Percentiles rank a stretch among this genome's conserved stretches.
Evolutionary conservation across 106 monocot genomes (phyloP).

Genomic region (Dendrobium officinale): DNA sequence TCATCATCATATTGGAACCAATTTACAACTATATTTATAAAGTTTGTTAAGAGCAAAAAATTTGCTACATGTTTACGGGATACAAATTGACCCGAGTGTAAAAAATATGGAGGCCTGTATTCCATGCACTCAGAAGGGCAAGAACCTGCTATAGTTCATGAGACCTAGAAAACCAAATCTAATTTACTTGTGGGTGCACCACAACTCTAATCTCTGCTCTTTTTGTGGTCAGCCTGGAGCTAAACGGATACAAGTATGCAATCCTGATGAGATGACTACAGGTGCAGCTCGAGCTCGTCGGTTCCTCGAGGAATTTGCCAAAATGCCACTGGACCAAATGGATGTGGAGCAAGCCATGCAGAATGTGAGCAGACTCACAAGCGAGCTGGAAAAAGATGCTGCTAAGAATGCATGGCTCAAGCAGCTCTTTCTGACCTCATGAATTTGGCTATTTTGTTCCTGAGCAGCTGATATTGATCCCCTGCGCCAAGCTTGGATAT

Average conservation of each 20-base stretch:
- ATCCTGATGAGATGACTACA: neutral
- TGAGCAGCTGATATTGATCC: no score
- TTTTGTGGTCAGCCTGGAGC: neutral
- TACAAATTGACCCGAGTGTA: neutral
- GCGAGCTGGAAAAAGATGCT: slow-evolving; percentile 18
- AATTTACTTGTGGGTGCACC: neutral
- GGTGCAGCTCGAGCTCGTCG: slow-evolving; percentile 15
- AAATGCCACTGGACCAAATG: slow-evolving; percentile 14
- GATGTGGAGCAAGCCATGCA: slow-evolving; percentile 19
- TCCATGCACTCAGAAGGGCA: neutral
- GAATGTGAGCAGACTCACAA: neutral
- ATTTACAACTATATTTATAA: no score
- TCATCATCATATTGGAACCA: no score
- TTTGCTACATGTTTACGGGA: neutral
- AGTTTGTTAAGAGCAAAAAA: no score
- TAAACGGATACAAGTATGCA: slow-evolving; percentile 1
- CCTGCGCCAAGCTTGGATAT: no score
- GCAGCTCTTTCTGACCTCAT: slow-evolving; percentile 11
- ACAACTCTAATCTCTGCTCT: neutral
- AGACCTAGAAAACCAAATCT: neutral
- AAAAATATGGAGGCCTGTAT: neutral
- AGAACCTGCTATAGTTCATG: neutral
- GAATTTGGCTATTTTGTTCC: neutral
- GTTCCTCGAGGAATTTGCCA: slow-evolving; percentile 18
- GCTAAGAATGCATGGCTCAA: slow-evolving; percentile 19